Evolutionary conservation across 495 filamentous ascomycete species (phyloP), one percentile per base, ranked within the genome.

Genomic region (Aspergillus olivimuriae): DNA sequence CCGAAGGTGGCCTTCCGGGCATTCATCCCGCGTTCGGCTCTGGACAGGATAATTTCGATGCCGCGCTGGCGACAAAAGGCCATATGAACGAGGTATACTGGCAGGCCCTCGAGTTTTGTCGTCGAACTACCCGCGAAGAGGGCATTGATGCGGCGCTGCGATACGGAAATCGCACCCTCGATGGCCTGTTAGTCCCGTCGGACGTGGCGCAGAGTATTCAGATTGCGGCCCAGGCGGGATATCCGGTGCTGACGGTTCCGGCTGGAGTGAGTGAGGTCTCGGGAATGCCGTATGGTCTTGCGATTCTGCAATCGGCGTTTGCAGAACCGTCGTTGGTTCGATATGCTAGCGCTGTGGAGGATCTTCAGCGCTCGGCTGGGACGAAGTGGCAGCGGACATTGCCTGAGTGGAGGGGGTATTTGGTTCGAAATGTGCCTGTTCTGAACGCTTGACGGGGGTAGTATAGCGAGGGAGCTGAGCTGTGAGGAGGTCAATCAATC

Each of bases 251-350:
- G 47, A 87, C 82, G 2, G 53, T 89, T 1, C 84, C 84, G 1
- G 81, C 74, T 2, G 77, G 75, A 11, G 60, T 72, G 9, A 66
- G 72, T 51, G 40, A 61, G 20, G 57, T 43, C 16, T 83, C 68
- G 1, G 80, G 81, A 9, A 84, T 89, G 77, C 81, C 82, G 1
- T 86, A 81, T 53, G 83, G 84, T 0, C 57, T 89, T 17, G 80
- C 73, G 2, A 63, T 89, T 30, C 77, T 87, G 73, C 61, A 66
- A 23, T 83, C 81, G 2, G 83, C 83, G 1, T 87, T 72, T 58
- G 70, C 69, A 3, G 84, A 89, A 56, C 63, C 63, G 1, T 68
- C 63, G 34, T 59, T 87, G 43, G 65, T 87, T 38, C 78, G 72
- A 62, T 84, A 72, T 48, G 82, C 70, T 6, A 80, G 75, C 57